Base-by-base conservation (phyloP, 2,329 filamentous ascomycete species). In the Canariomyces notabilis region DNA sequence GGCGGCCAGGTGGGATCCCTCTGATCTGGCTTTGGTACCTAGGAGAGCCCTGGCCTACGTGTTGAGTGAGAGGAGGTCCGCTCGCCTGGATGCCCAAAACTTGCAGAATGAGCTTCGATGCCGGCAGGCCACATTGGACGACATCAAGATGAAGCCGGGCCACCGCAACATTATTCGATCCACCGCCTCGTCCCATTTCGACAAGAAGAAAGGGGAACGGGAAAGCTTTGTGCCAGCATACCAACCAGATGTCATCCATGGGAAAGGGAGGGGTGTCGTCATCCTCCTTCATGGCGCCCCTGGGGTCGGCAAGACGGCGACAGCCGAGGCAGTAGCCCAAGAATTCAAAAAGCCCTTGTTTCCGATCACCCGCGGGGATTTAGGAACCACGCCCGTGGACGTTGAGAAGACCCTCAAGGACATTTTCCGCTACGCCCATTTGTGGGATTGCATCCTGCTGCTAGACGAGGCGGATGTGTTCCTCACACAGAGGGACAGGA, bases 381-480 rank as follows among this genome's bases (percentile, higher is more conserved):
- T 67, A 6, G 64, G 64, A 16, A 48, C 49, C 6, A 49, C 51
- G 1, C 51, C 65, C n/a, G 34, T 37, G 19, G 32, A 42, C 18
- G 29, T 48, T 0, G 42, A 50, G 3, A 54, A 44, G 14, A 53
- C 59, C 44, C 26, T 67, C 8, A 44, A 51, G 7, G 37, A 51
- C 8, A 50, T 55, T 12, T 64, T 68, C 46, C 50, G 52, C 1
- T 47, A 62, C 3, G 64, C 61, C 0, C 44, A 51, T 5, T 47
- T 49, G 2, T 74, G 70, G 71, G 64, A 68, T 37, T 67, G 64
- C 14, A 64, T 72, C 0, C 50, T 73, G 1, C 56, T 70, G 2
- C 52, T 70, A 2, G 67, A 67, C 6, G 66, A 70, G 39, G 64
- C 65, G 1, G 70, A 72, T 15, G 66, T 70, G n/a, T 73, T 72